Base-by-base conservation (phyloP, 192 early-diverging fungal species). In the Diversispora epigaea region DNA sequence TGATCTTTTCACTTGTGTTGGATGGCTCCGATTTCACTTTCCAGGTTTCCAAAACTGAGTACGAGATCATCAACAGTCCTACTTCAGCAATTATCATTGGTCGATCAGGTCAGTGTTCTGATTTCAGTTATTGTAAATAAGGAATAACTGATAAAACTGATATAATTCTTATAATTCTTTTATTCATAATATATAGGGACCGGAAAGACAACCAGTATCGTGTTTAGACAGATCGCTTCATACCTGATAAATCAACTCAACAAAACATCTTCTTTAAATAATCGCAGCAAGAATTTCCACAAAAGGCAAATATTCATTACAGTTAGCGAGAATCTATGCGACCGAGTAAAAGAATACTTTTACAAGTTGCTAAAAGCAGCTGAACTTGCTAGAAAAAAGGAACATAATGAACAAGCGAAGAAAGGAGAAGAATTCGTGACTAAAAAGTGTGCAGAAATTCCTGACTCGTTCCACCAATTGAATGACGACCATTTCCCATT, bases 291-390 rank as follows among this genome's bases (percentile, higher is more conserved):
- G 39, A 3, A 44, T 71, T 71, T 10, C 4, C 6, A 71, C 54
- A 71, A 57, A 71, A 71, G 70, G 7, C 70, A 71, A 19, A 58
- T 71, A 71, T 71, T 71, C 21, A 71, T 71, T 57, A 71, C 70
- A 43, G 70, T 58, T 15, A 71, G 55, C 10, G 40, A 1, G 14
- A 57, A 55, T 25, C 41, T 71, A 6, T 54, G 70, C 19, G 4
- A 15, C 19, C 70, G 70, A 14, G 70, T 71, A 4, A 71, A 71
- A 15, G 54, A 71, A 55, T 71, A 71, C 21, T 57, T 54, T 57
- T n/a, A 71, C n/a, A n/a, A n/a, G 15, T 43, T 71, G 15, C 40
- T 21, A 22, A 54, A 71, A 10, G 32, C 49, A 15, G 70, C 55
- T 0, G n/a, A 32, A 9, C 67, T 52, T 21, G 67, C 67, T n/a